phyloP scores from a whole-genome alignment of 441 rosid species.

The Mallotus japonicus region DNA sequence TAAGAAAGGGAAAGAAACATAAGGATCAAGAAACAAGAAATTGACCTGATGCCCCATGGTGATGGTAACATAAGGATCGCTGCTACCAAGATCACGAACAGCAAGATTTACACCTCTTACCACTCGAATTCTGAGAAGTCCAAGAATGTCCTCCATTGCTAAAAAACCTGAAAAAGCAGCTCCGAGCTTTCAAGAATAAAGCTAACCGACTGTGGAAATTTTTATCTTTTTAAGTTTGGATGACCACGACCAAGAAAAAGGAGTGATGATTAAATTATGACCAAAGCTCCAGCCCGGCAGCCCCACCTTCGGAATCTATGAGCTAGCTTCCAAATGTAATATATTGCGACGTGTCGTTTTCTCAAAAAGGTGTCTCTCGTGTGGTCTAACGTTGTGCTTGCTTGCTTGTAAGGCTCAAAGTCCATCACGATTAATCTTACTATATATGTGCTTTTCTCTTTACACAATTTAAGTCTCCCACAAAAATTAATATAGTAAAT shows the following conservation, averaged over 20 bases:
- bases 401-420: background rate
- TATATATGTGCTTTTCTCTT: too few relatives aligned
- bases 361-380: too few relatives aligned
- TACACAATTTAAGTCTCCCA: too few relatives aligned
- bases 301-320: background rate
- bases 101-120: slow-evolving; percentile 78
- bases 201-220: too few relatives aligned
- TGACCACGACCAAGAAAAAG: too few relatives aligned
- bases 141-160: slow-evolving; percentile 56
- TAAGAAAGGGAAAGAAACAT: too few relatives aligned
- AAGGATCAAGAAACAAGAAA: background rate
- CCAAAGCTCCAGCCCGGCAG: background rate
- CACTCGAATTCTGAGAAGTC: slow-evolving; percentile 73
- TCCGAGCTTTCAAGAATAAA: background rate
- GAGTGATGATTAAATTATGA: too few relatives aligned
- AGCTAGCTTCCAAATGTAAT: background rate
- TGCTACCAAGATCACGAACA: slow-evolving; percentile 72
- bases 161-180: background rate
- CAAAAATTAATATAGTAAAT: too few relatives aligned
- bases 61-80: slow-evolving; percentile 85
- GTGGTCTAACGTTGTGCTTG: slow-evolving; percentile 20
- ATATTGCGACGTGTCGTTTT: too few relatives aligned
- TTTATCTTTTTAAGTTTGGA: too few relatives aligned
- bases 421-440: too few relatives aligned
- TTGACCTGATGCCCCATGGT: slow-evolving; percentile 72